Evolutionary conservation across 495 filamentous ascomycete species (phyloP).

Genomic region (Neurospora sp.): DNA sequence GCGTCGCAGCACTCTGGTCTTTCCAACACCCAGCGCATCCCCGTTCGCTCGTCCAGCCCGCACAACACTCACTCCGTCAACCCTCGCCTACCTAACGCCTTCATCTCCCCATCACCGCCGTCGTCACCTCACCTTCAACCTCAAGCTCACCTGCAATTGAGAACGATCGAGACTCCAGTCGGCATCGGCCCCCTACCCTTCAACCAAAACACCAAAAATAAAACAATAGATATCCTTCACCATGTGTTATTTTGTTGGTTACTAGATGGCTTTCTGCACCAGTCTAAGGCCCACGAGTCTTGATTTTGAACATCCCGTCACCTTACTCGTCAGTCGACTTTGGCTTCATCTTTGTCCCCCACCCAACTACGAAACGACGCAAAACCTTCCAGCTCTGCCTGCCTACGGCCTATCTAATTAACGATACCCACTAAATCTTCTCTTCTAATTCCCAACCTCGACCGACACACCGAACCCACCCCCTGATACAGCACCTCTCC

Average conservation of each 20-base stretch:
- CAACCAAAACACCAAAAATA: conserved; percentile 7
- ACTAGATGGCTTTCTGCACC: conserved; percentile 28
- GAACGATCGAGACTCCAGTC: background rate
- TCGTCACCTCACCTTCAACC: conserved; percentile 1
- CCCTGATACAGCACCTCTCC: background rate
- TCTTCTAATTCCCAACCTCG: background rate
- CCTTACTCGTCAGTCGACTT: conserved; percentile 2
- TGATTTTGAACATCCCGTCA: conserved; percentile 7
- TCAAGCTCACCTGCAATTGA: conserved; percentile 2
- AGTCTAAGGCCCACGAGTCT: conserved; percentile 10
- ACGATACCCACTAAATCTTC: conserved; percentile 4
- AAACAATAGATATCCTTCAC: conserved; percentile 7
- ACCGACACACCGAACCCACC: conserved; percentile 3
- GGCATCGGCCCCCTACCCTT: conserved; percentile 1
- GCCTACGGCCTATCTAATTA: background rate
- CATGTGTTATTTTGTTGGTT: conserved; percentile 12
- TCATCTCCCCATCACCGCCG: conserved; percentile 3
- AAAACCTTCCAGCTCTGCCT: background rate
- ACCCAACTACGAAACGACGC: conserved; percentile 2
- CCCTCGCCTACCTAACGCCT: no score
- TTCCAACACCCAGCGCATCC: conserved; percentile 10
- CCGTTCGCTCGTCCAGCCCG: conserved; percentile 6
- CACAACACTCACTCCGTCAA: background rate
- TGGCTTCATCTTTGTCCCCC: conserved; percentile 15
- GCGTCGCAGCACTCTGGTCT: conserved; percentile 4